These are phyloP conservation scores for Omphalea diandra DNA, from an alignment of 441 rosid species.

Conservation along the genomic window DNA sequence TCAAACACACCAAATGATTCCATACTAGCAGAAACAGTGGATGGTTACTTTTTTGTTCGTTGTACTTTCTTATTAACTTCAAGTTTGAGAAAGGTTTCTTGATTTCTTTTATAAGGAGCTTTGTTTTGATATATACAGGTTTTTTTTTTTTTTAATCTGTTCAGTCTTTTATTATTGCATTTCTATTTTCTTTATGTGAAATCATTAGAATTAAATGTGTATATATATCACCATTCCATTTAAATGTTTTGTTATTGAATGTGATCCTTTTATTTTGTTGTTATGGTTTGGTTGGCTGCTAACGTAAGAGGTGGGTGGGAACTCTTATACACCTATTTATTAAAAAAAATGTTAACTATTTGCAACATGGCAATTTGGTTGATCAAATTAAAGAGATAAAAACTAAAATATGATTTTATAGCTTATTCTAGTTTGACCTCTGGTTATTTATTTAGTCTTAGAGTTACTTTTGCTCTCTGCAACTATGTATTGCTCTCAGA, in stretches of 20 bases:
- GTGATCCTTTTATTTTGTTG: not conserved
- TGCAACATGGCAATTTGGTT: no score
- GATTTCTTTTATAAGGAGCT: constrained; percentile 59
- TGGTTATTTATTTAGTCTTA: not conserved
- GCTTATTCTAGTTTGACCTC: no score
- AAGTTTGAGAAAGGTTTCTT: constrained; percentile 82
- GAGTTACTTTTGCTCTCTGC: not conserved
- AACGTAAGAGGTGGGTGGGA: not conserved
- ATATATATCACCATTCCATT: no score
- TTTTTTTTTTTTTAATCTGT: not conserved
- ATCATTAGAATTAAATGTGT: not conserved
- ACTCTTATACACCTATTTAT: not conserved
- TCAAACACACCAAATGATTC: no score
- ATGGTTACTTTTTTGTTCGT: no score
- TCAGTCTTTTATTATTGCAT: not conserved
- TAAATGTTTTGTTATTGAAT: not conserved
- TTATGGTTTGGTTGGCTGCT: not conserved
- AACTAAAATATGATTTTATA: not conserved
- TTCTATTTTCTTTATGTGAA: not conserved
- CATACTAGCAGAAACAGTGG: no score
- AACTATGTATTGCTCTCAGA: not conserved
- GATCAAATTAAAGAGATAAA: not conserved
- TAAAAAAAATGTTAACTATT: not conserved
- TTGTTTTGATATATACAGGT: constrained; percentile 83
- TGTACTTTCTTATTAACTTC: no score